Base-by-base conservation (phyloP, 2,329 filamentous ascomycete species). In the Aspergillus sp. region DNA sequence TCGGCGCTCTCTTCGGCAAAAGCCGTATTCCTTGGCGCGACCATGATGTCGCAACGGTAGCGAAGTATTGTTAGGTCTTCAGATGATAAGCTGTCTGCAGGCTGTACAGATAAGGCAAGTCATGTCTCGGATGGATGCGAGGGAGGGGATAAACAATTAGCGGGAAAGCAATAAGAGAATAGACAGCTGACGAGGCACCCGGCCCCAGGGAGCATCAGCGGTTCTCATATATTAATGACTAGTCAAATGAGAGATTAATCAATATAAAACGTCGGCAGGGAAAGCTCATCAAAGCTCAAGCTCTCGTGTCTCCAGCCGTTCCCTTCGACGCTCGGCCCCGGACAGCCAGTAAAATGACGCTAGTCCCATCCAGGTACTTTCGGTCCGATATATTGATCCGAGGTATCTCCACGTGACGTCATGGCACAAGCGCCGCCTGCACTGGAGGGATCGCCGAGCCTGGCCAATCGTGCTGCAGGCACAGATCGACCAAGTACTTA, bases 1-100 rank as follows among this genome's bases (percentile, higher is more conserved):
- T 88, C 86, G 6, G 86, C 86, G 70, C 84, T 85, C 77, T 88
- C 86, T 75, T 88, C 86, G 37, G 84, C 84, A 71, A 84, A 84
- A 39, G 82, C 82, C 55, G 79, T 80, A 72, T 83, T 84, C 62
- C 82, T 79, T 58, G 79, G 77, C 52, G 75, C 82, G 56, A 83
- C 81, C 84, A 86, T 84, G 56, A 59, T 35, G 37, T 0, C 23
- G 17, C 27, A 21, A 19, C 12, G 4, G 24, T 37, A 35, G 43
- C 52, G 52, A 49, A 57, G 48, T 40, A 58, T 60, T 40, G 57
- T 60, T 23, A 58, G 39, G 50, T 33, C 46, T 39, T 53, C 51
- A 51, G 49, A 39, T 49, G n/a, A 41, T 48, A 46, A 14, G 45
- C 47, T 54, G n/a, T 33, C 23, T 45, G 48, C 12, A 33, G 40